Evolutionary conservation across 164 flowering plant genomes (phyloP), one percentile per base, ranked within the genome.

Genomic region (Malania oleifera): DNA sequence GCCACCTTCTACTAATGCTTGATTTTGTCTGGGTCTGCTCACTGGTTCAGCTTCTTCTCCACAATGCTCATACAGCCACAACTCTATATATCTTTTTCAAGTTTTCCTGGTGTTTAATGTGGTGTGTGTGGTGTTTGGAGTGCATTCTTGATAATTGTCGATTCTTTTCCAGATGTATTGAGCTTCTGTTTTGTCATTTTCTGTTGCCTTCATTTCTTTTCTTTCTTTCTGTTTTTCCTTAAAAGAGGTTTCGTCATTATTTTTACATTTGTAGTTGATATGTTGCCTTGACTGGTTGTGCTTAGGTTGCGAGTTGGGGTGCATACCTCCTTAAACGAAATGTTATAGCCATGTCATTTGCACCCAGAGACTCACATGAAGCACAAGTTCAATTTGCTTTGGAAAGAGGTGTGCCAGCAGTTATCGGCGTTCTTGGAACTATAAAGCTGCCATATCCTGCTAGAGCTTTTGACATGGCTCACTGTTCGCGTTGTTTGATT

Each of bases 351-450:
- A 79, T 79, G 81, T 80, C 83, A 57, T 77, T 80, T 68, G 81
- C 83, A 29, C 83, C 83, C 35, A 70, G 77, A 65, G 81, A 80
- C 49, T 77, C 83, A 54, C 79, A 80, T 59, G 81, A 74, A 64
- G 78, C 79, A 34, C 77, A 75, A 51, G 77, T 74, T 61, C 80
- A 79, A 27, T 76, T 79, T 73, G 80, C 82, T 52, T 39, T 75
- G 22, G 82, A 75, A 60, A 73, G 82, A 68, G 82, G 82, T 59
- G 83, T 79, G 25, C 83, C 83, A 7, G 80, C 78, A 9, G 61
- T 76, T 39, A 76, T 79, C 25, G 78, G 80, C 51, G 83, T 76
- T 57, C 77, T 79, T 55, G 83, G 80, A 51, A 76, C 78, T 12
- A 76, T 79, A 63, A 79, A 73, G 70, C 56, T 79, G 31, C 83